These are phyloP conservation scores for Nemophila menziesii DNA, from an alignment of 257 asterid genomes.

Conservation along the genomic window DNA sequence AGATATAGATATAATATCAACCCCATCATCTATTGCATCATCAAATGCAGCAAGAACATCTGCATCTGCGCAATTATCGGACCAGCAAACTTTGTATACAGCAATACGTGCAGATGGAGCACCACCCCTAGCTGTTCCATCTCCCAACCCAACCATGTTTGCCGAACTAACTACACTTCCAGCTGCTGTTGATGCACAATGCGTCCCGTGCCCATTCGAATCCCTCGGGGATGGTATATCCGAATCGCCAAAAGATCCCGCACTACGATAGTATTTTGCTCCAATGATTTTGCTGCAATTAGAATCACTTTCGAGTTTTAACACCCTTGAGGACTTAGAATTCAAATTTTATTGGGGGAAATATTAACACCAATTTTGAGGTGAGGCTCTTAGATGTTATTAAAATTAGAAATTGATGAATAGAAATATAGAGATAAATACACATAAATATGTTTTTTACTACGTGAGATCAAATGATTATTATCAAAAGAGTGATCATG, in stretches of 20 bases:
- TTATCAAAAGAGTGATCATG: too few relatives aligned
- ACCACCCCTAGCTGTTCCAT: constrained; percentile 64
- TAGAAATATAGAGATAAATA: too few relatives aligned
- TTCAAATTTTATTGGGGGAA: background rate
- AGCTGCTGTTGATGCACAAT: constrained; percentile 56
- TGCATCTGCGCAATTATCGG: constrained; percentile 38
- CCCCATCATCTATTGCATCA: constrained; percentile 52
- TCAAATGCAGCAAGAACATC: constrained; percentile 60
- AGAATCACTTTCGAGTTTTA: background rate
- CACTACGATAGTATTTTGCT: background rate
- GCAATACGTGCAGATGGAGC: constrained; percentile 56
- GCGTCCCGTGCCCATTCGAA: constrained; percentile 61
- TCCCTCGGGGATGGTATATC: constrained; percentile 36
- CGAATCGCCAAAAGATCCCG: background rate
- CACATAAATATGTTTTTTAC: too few relatives aligned
- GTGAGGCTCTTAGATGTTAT: too few relatives aligned
- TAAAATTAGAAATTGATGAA: too few relatives aligned
- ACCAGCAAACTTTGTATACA: constrained; percentile 55
- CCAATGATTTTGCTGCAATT: constrained; percentile 1
- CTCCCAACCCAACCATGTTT: constrained; percentile 48
- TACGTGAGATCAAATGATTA: too few relatives aligned
- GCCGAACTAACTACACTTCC: constrained; percentile 39
- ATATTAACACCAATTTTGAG: too few relatives aligned
- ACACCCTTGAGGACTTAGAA: background rate
- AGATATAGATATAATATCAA: constrained; percentile 56